These are phyloP conservation scores for Aspergillus chevalieri DNA, from an alignment of 2,329 filamentous ascomycete genomes.

Conservation along the genomic window DNA sequence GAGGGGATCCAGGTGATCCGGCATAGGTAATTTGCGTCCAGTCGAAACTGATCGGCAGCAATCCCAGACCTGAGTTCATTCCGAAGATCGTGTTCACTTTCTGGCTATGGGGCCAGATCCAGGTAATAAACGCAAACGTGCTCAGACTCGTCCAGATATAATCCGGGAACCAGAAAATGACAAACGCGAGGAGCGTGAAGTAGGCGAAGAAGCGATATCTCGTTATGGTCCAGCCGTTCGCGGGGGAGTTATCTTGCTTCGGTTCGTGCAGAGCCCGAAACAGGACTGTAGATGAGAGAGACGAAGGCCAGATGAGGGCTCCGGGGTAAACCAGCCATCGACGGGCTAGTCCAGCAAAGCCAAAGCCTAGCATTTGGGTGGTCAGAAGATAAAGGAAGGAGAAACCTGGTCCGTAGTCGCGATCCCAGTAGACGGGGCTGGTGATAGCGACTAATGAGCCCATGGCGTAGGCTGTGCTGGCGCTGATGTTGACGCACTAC, in stretches of 20 bases:
- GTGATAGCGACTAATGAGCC: slow-evolving; percentile 27
- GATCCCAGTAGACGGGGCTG: slow-evolving; percentile 30
- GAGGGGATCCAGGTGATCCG: slow-evolving; percentile 18
- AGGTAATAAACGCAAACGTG: slow-evolving; percentile 43
- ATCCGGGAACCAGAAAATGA: slow-evolving; percentile 47
- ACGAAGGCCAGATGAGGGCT: slow-evolving; percentile 16
- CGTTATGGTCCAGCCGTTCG: slow-evolving; percentile 15
- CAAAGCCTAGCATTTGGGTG: slow-evolving; percentile 26
- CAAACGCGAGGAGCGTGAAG: slow-evolving; percentile 11
- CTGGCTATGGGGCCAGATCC: slow-evolving; percentile 41
- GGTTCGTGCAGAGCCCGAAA: slow-evolving; percentile 16
- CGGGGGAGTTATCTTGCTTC: slow-evolving; percentile 7
- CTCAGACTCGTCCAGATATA: slow-evolving; percentile 45
- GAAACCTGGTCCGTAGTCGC: slow-evolving; percentile 27
- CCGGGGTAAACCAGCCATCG: slow-evolving; percentile 18
- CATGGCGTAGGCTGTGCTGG: slow-evolving; percentile 20
- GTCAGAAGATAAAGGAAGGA: slow-evolving; percentile 28
- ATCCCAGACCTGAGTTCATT: slow-evolving; percentile 19
- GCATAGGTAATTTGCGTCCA: slow-evolving; percentile 36
- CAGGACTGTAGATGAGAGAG: slow-evolving; percentile 15
- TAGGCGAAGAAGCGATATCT: slow-evolving; percentile 16
- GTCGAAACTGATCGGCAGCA: slow-evolving; percentile 42
- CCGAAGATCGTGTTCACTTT: slow-evolving; percentile 23
- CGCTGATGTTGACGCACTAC: slow-evolving; percentile 26
- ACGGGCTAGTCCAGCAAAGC: slow-evolving; percentile 15